phyloP scores from a whole-genome alignment of 208 protist species.

The Naegleria fowleri region DNA sequence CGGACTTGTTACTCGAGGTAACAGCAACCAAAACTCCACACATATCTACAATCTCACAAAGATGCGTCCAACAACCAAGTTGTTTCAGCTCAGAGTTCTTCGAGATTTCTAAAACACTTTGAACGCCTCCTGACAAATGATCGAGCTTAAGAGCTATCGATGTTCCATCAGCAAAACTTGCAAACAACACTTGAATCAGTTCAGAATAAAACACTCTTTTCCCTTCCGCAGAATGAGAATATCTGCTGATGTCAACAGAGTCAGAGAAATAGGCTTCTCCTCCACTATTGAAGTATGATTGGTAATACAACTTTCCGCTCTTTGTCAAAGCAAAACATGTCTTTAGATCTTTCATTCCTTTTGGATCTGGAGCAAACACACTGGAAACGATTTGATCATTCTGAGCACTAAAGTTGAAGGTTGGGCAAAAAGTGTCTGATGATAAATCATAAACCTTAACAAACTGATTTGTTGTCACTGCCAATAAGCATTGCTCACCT shows the following conservation, averaged over 20 bases:
- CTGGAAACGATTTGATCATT: background rate
- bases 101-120: background rate
- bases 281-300: background rate
- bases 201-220: background rate
- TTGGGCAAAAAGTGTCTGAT: background rate
- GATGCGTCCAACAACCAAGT: background rate
- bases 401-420: background rate
- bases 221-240: background rate
- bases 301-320: background rate
- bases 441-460: background rate
- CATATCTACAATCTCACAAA: background rate
- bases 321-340: background rate
- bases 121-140: background rate
- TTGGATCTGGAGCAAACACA: slow-evolving; percentile 12
- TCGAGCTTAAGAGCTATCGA: background rate
- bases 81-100: background rate
- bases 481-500: background rate
- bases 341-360: background rate
- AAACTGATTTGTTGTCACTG: background rate
- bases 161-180: background rate
- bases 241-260: background rate
- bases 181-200: background rate
- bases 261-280: background rate
- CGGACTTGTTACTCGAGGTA: background rate
- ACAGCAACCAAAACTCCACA: background rate